A percentile compares a stretch with the other conserved stretches of the same genome.
These are phyloP conservation scores for Cubamyces lactineus DNA, from an alignment of 768 basidiomycete species.

Conservation along the genomic window DNA sequence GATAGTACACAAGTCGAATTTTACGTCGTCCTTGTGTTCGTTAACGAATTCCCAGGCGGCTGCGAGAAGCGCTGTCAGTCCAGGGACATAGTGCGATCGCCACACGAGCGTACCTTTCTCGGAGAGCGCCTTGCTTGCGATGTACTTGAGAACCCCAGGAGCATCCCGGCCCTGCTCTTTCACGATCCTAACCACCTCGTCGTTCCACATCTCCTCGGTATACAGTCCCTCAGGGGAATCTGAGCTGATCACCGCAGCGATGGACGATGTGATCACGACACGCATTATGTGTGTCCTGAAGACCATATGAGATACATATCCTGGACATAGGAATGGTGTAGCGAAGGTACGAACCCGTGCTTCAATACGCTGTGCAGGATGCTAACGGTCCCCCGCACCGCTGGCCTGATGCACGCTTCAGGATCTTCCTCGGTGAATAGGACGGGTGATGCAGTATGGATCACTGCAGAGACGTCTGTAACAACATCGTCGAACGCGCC, in stretches of 20 bases:
- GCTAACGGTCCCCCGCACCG: slow-evolving; percentile 68
- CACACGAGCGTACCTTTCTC: slow-evolving; percentile 40
- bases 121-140: slow-evolving; percentile 58
- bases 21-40: slow-evolving; percentile 34
- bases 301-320: too few species aligned
- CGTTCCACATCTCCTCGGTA: slow-evolving; percentile 65
- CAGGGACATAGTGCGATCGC: not conserved
- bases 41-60: slow-evolving; percentile 55
- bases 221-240: slow-evolving; percentile 35
- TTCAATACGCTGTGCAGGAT: slow-evolving; percentile 62
- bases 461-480: slow-evolving; percentile 69
- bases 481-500: not conserved
- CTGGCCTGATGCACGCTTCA: slow-evolving; percentile 64
- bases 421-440: slow-evolving; percentile 47
- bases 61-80: not conserved
- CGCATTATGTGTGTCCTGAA: slow-evolving; percentile 50
- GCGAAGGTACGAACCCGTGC: slow-evolving; percentile 41
- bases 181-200: slow-evolving; percentile 46
- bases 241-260: slow-evolving; percentile 44
- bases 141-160: slow-evolving; percentile 46
- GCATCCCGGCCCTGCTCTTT: slow-evolving; percentile 54
- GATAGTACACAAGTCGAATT: slow-evolving; percentile 49
- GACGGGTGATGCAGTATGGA: slow-evolving; percentile 69
- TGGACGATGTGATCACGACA: slow-evolving; percentile 63
- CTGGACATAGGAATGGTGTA: too few species aligned